Percentiles rank a stretch among this genome's conserved stretches.
phyloP scores from a whole-genome alignment of 768 basidiomycete species.

The Russula sp. region DNA sequence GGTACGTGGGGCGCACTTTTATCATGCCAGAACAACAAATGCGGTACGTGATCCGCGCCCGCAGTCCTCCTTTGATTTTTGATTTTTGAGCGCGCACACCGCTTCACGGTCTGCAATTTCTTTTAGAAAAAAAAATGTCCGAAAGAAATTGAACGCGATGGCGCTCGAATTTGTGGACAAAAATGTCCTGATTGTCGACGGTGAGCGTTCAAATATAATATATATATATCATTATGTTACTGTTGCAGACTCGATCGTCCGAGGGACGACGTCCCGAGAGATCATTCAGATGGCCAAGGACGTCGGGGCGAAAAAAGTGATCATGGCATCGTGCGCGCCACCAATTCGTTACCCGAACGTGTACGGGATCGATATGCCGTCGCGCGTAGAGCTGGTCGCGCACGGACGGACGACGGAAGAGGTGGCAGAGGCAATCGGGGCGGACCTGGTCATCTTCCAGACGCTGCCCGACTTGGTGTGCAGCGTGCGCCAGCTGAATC shows the following conservation, averaged over 20 bases:
- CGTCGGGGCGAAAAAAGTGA: slow-evolving; percentile 92
- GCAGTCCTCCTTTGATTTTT: background rate
- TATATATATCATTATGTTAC: background rate
- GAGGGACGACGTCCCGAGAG: slow-evolving; percentile 97
- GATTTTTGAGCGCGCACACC: background rate
- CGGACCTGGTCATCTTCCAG: slow-evolving; percentile 95
- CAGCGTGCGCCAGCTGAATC: slow-evolving; percentile 82
- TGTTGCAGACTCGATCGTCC: slow-evolving; percentile 79
- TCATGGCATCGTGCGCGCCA: slow-evolving; percentile 94
- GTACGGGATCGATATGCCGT: slow-evolving; percentile 99
- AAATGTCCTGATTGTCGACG: slow-evolving; percentile 93
- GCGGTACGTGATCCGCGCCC: slow-evolving; percentile 41
- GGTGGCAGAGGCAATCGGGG: slow-evolving; percentile 90
- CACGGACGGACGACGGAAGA: slow-evolving; percentile 97
- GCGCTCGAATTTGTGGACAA: slow-evolving; percentile 90
- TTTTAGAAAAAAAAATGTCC: slow-evolving; percentile 80
- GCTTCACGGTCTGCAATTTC: background rate
- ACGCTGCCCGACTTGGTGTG: slow-evolving; percentile 79
- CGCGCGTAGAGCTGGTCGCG: slow-evolving; percentile 86
- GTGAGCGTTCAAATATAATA: slow-evolving; percentile 43
- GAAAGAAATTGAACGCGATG: slow-evolving; percentile 96
- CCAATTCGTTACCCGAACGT: slow-evolving; percentile 96
- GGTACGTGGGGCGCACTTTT: slow-evolving; percentile 96
- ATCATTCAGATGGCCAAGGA: slow-evolving; percentile 99
- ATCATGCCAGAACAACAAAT: slow-evolving; percentile 99